A percentile compares a stretch with the other conserved stretches of the same genome.
Evolutionary conservation across 352 stramenopile species (phyloP).

Genomic region (Lagenidium sp.): DNA sequence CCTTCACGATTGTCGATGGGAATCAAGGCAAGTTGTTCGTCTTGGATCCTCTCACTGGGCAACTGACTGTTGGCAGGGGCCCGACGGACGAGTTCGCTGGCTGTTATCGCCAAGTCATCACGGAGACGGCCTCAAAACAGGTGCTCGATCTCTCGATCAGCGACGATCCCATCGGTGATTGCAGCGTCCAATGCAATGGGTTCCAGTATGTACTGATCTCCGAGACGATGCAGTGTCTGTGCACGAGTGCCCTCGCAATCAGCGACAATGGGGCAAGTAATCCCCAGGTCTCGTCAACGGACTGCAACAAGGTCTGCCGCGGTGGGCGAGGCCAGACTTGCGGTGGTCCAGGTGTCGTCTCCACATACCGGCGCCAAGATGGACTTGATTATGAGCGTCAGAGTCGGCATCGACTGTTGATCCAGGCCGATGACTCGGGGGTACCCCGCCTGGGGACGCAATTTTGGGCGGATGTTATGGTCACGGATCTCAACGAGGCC

Average conservation of each 20-base stretch:
- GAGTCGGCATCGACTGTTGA: conserved; percentile 8
- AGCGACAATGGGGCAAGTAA: conserved; percentile 7
- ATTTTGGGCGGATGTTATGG: conserved; percentile 1
- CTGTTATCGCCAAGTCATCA: conserved; percentile 11
- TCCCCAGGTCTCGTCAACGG: too few relatives aligned
- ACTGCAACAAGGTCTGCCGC: conserved; percentile 4
- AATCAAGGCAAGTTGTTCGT: conserved; percentile 16
- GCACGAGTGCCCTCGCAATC: conserved; percentile 7
- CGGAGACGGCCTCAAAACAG: conserved; percentile 1
- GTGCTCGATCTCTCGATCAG: neutral
- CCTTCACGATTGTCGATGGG: conserved; percentile 11
- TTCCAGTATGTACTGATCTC: conserved; percentile 16
- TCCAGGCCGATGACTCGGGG: conserved; percentile 10
- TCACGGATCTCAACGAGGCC: conserved; percentile 17
- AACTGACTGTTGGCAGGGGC: conserved; percentile 15
- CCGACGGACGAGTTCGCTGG: conserved; percentile 12
- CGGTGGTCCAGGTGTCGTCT: conserved; percentile 5
- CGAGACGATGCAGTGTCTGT: conserved; percentile 12
- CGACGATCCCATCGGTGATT: conserved; percentile 4
- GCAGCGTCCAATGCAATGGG: conserved; percentile 1
- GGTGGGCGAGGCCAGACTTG: conserved; percentile 3
- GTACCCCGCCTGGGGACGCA: neutral
- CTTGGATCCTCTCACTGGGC: conserved; percentile 9
- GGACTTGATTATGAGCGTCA: conserved; percentile 15
- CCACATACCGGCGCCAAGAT: conserved; percentile 12